Evolutionary conservation across 2,329 filamentous ascomycete species (phyloP).

Genomic region (Penicillium sp.): DNA sequence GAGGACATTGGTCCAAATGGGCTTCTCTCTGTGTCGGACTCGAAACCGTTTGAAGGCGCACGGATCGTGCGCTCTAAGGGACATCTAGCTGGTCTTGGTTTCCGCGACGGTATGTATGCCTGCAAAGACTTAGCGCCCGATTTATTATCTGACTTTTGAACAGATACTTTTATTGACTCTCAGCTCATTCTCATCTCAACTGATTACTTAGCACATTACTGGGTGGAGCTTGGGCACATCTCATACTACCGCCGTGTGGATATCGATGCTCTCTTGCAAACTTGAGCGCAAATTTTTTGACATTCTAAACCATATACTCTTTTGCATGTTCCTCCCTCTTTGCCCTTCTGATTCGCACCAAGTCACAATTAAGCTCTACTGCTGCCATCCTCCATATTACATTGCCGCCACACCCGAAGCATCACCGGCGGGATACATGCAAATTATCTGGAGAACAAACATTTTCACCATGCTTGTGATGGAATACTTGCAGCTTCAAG

Average conservation of each 20-base stretch:
- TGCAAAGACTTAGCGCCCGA: too few relatives aligned
- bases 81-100: conserved; percentile 73
- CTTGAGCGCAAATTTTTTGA: conserved; percentile 12
- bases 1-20: conserved; percentile 70
- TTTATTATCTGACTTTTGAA: conserved; percentile 7
- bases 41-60: conserved; percentile 69
- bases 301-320: not conserved
- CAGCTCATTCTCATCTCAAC: conserved; percentile 76
- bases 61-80: conserved; percentile 71
- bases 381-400: not conserved
- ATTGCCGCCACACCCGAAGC: not conserved
- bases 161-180: conserved; percentile 62
- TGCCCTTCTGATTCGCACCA: conserved; percentile 4
- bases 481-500: not conserved
- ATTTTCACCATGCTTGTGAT: not conserved
- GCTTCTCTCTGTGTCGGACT: conserved; percentile 61
- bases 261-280: conserved; percentile 39
- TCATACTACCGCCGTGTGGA: conserved; percentile 46
- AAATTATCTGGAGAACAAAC: not conserved
- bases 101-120: conserved; percentile 63
- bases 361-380: not conserved
- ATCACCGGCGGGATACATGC: not conserved
- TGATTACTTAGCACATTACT: conserved; percentile 78
- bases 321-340: not conserved
- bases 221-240: conserved; percentile 57